These are phyloP conservation scores for Populus simonii DNA, from an alignment of 345 rosid species.

Conservation along the genomic window DNA sequence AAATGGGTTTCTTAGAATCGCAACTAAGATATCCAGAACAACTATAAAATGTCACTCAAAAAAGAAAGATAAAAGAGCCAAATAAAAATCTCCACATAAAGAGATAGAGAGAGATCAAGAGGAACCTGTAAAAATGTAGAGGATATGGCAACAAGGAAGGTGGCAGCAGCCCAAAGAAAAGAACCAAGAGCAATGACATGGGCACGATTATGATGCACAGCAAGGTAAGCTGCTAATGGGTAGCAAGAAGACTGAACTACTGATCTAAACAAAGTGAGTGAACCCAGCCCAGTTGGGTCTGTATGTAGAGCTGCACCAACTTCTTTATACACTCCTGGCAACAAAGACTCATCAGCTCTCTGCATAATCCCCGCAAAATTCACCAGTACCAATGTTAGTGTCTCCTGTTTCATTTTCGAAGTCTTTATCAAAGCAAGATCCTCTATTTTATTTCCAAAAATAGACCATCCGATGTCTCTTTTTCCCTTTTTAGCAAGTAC, in stretches of 20 bases:
- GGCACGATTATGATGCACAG: conserved; percentile 52
- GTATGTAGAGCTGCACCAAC: conserved; percentile 82
- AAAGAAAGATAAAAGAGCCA: neutral
- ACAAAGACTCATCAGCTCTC: conserved; percentile 82
- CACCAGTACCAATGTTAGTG: conserved; percentile 66
- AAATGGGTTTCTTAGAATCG: no score
- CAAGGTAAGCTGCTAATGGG: conserved; percentile 69
- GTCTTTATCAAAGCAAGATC: neutral
- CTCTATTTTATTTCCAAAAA: neutral
- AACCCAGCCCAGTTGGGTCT: conserved; percentile 81
- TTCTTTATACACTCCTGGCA: conserved; percentile 88
- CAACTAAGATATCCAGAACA: neutral
- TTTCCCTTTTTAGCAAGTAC: neutral
- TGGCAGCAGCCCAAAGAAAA: conserved; percentile 65
- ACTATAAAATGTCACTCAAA: neutral
- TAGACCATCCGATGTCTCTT: neutral
- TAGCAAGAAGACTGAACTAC: conserved; percentile 58
- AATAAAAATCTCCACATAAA: neutral
- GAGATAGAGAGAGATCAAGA: neutral
- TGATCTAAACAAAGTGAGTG: conserved; percentile 65
- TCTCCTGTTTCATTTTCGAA: conserved; percentile 52
- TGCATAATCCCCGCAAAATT: conserved; percentile 89
- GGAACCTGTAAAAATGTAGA: conserved; percentile 58
- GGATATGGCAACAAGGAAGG: conserved; percentile 62
- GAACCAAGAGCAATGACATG: conserved; percentile 71